These are phyloP conservation scores for Auxenochlorella pyrenoidosa DNA, from an alignment of 139 green algal genomes.

Conservation along the genomic window DNA sequence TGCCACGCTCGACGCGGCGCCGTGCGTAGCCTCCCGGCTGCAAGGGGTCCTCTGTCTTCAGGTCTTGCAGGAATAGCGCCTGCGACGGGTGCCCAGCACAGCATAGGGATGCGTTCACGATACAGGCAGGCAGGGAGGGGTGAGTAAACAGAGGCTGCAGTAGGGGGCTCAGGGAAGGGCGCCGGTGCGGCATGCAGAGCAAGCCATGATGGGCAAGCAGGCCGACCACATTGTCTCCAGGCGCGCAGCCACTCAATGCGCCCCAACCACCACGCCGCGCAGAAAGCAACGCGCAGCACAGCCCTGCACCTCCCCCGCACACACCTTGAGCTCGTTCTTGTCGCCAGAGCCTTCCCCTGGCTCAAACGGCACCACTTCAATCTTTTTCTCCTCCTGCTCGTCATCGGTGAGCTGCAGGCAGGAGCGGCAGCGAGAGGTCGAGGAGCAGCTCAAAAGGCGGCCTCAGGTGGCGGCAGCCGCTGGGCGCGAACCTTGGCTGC, in stretches of 20 bases:
- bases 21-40: not conserved
- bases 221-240: too few species aligned
- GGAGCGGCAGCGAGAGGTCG: not conserved
- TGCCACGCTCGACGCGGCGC: not conserved
- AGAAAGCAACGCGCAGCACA: too few species aligned
- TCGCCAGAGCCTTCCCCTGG: not conserved
- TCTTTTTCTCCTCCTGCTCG: constrained; percentile 20
- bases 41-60: constrained; percentile 7
- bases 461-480: not conserved
- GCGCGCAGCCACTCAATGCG: too few species aligned
- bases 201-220: not conserved
- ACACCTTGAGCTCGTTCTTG: not conserved
- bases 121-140: too few species aligned
- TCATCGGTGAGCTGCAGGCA: constrained; percentile 16
- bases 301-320: not conserved
- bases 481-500: not conserved
- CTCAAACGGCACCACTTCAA: not conserved
- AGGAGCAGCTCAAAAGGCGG: not conserved
- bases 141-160: too few species aligned
- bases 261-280: not conserved
- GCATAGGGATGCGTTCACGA: too few species aligned
- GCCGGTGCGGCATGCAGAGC: not conserved
- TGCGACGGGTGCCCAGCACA: not conserved
- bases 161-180: not conserved
- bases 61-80: constrained; percentile 13